Percentiles rank a stretch among this genome's conserved stretches.
Evolutionary conservation across 1,139 yeast species (phyloP).

Genomic region (Suhomyces chickasaworum): DNA sequence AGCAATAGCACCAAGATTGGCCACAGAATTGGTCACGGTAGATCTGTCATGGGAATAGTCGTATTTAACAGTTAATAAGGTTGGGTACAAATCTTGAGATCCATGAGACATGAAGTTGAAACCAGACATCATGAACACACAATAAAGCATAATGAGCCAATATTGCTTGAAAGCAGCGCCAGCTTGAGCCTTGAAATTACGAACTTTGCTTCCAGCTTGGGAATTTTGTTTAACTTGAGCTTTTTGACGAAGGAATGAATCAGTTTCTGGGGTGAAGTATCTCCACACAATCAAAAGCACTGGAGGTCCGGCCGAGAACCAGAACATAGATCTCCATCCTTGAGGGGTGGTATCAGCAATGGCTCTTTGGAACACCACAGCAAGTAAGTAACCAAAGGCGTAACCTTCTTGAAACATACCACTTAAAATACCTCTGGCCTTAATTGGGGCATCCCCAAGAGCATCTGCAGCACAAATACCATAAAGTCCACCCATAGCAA

Average conservation of each 20-base stretch:
- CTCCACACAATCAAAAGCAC: conserved; percentile 42
- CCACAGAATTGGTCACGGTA: conserved; percentile 69
- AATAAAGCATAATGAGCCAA: conserved; percentile 42
- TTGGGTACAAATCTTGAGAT: conserved; percentile 73
- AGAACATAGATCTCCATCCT: conserved; percentile 45
- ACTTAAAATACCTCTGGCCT: conserved; percentile 42
- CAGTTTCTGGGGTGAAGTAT: conserved; percentile 40
- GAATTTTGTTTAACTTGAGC: conserved; percentile 24
- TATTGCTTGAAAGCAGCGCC: conserved; percentile 34
- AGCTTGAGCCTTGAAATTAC: conserved; percentile 23
- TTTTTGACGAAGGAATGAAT: conserved; percentile 32
- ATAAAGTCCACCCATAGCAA: conserved; percentile 47
- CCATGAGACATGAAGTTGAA: conserved; percentile 67
- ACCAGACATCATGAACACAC: conserved; percentile 45
- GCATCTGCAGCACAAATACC: conserved; percentile 45
- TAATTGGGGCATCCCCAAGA: conserved; percentile 39
- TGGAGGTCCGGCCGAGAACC: conserved; percentile 48
- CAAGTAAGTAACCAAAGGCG: conserved; percentile 46
- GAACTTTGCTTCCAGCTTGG: conserved; percentile 15
- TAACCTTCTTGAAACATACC: conserved; percentile 49
- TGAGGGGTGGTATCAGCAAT: conserved; percentile 35
- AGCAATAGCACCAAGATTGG: conserved; percentile 67
- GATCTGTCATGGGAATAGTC: conserved; percentile 51
- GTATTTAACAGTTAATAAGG: conserved; percentile 58
- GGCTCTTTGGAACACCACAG: conserved; percentile 46